phyloP scores from a whole-genome alignment of 257 asterid species.

The Nicotiana obtusifolia region DNA sequence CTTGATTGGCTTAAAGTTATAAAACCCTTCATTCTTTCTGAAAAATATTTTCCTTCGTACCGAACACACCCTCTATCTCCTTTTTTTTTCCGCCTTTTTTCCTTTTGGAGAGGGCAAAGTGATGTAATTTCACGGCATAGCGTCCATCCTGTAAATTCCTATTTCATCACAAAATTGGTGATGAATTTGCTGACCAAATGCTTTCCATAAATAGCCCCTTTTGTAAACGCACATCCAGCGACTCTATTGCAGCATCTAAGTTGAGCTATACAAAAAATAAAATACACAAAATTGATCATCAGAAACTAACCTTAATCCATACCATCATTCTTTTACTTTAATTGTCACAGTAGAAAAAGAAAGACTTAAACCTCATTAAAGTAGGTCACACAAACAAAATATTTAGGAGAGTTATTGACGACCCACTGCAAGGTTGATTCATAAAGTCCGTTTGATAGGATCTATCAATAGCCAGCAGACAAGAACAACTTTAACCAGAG shows the following conservation, averaged over 20 bases:
- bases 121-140: no score
- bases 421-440: conserved; percentile 84
- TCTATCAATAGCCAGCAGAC: conserved; percentile 24
- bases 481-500: neutral
- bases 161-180: no score
- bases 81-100: no score
- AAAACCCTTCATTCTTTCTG: no score
- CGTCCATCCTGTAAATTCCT: no score
- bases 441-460: conserved; percentile 61
- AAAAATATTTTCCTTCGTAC: no score
- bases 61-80: no score
- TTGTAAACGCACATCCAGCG: conserved; percentile 52
- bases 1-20: no score
- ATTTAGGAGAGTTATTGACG: conserved; percentile 45
- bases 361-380: conserved; percentile 58
- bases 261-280: conserved; percentile 42
- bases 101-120: no score
- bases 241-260: conserved; percentile 65
- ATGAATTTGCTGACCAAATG: no score
- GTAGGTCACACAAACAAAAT: conserved; percentile 72
- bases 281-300: neutral
- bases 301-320: no score
- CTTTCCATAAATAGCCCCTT: no score
- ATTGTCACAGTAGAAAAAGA: neutral
- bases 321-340: neutral